Conservation (phyloP, 2,329 filamentous ascomycete genomes). For the Meredithiella fracta region DNA sequence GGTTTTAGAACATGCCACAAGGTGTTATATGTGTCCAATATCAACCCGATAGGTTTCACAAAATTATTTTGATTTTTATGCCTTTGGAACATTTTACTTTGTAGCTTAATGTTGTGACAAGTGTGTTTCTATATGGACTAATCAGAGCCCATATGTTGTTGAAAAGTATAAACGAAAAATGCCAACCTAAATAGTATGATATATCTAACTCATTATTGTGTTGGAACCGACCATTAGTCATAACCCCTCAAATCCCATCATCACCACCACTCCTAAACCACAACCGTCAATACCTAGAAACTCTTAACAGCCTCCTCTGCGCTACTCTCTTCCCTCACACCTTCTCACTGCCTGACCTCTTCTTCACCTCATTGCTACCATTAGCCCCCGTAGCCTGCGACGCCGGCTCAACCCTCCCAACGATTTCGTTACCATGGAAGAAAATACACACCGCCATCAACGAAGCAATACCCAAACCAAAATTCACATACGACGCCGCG, state of each 20-base stretch:
- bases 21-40: too few species aligned
- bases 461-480: conserved; percentile 29
- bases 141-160: not conserved
- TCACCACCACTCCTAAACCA: not conserved
- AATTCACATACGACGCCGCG: conserved; percentile 36
- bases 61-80: too few species aligned
- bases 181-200: not conserved
- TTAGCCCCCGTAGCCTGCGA: not conserved
- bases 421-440: conserved; percentile 36
- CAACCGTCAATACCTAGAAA: not conserved
- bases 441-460: conserved; percentile 29
- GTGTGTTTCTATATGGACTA: not conserved
- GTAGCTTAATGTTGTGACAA: not conserved
- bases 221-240: not conserved
- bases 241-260: not conserved
- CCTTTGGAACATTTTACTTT: too few species aligned
- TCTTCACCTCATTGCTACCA: not conserved
- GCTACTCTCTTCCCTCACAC: not conserved
- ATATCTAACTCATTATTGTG: not conserved
- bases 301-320: not conserved
- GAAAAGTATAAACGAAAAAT: not conserved
- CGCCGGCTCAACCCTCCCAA: conserved; percentile 22
- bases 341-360: not conserved
- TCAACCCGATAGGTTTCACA: too few species aligned
- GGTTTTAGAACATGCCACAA: too few species aligned